phyloP scores from a whole-genome alignment of 2,329 filamentous ascomycete species.

The Aspergillus ruber region DNA sequence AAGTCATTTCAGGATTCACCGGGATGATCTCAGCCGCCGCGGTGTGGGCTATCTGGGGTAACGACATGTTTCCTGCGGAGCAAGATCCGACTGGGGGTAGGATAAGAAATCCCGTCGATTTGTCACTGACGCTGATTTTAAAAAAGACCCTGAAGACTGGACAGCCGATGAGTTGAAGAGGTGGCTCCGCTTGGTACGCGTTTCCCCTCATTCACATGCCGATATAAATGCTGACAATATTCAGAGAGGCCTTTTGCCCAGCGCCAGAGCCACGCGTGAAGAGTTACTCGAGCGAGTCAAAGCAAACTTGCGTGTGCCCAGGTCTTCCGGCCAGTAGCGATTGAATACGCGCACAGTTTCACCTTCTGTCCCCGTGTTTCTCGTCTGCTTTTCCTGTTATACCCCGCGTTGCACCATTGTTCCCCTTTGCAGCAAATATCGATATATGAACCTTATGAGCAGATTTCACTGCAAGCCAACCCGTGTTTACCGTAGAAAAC shows the following conservation, averaged over 20 bases:
- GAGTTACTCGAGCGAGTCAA: slow-evolving; percentile 63
- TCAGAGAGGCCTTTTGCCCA: slow-evolving; percentile 60
- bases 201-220: not conserved
- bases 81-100: slow-evolving; percentile 70
- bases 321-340: not conserved
- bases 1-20: slow-evolving; percentile 60
- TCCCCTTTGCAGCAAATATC: not conserved
- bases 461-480: not conserved
- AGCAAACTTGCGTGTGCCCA: slow-evolving; percentile 55
- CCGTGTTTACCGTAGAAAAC: no score
- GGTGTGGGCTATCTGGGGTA: slow-evolving; percentile 77
- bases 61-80: slow-evolving; percentile 71
- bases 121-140: slow-evolving; percentile 4
- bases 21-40: slow-evolving; percentile 75
- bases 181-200: slow-evolving; percentile 73
- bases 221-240: slow-evolving; percentile 2
- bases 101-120: slow-evolving; percentile 21
- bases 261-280: slow-evolving; percentile 52
- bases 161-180: slow-evolving; percentile 69
- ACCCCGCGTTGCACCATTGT: not conserved
- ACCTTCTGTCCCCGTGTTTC: slow-evolving; percentile 1
- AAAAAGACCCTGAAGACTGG: slow-evolving; percentile 62
- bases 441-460: not conserved
- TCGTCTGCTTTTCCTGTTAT: not conserved
- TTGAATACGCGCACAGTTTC: slow-evolving; percentile 9